These are phyloP conservation scores for Yamadazyma songkhlaensis DNA, from an alignment of 1,139 yeast species.

Conservation along the genomic window DNA sequence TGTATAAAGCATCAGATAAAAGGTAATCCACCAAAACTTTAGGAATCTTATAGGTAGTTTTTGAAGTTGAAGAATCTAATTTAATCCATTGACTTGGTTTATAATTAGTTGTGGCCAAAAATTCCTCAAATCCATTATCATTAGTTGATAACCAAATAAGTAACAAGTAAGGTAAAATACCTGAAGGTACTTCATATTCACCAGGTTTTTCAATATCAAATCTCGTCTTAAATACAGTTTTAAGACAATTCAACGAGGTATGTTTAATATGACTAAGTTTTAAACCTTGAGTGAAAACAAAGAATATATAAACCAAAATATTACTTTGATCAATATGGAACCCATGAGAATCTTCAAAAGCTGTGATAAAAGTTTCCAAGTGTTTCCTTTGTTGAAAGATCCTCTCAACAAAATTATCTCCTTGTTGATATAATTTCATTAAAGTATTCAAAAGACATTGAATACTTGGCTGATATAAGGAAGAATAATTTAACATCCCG, in stretches of 20 bases:
- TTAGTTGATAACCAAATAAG: slow-evolving; percentile 54
- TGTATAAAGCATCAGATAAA: slow-evolving; percentile 33
- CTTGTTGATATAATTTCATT: slow-evolving; percentile 23
- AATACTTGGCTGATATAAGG: slow-evolving; percentile 55
- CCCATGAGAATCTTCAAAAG: slow-evolving; percentile 45
- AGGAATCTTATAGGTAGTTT: slow-evolving; percentile 43
- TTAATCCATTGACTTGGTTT: slow-evolving; percentile 20
- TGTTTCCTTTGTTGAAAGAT: slow-evolving; percentile 38
- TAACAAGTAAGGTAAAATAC: slow-evolving; percentile 43
- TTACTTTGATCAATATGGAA: slow-evolving; percentile 42
- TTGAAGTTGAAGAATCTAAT: slow-evolving; percentile 12
- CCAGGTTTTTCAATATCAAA: slow-evolving; percentile 17
- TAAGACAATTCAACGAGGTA: slow-evolving; percentile 53
- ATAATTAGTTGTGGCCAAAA: slow-evolving; percentile 47
- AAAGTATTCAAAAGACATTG: slow-evolving; percentile 34
- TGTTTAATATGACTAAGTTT: slow-evolving; percentile 59
- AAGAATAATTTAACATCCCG: slow-evolving; percentile 32
- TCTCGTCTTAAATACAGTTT: slow-evolving; percentile 46
- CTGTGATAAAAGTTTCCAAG: slow-evolving; percentile 41
- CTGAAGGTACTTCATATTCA: slow-evolving; percentile 11
- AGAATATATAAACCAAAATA: slow-evolving; percentile 55
- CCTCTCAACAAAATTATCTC: slow-evolving; percentile 21
- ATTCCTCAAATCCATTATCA: slow-evolving; percentile 44
- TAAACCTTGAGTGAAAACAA: slow-evolving; percentile 59
- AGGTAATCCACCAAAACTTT: slow-evolving; percentile 48